Base-by-base conservation (phyloP, 352 stramenopile genomes). In the Ophiocytium majus region DNA sequence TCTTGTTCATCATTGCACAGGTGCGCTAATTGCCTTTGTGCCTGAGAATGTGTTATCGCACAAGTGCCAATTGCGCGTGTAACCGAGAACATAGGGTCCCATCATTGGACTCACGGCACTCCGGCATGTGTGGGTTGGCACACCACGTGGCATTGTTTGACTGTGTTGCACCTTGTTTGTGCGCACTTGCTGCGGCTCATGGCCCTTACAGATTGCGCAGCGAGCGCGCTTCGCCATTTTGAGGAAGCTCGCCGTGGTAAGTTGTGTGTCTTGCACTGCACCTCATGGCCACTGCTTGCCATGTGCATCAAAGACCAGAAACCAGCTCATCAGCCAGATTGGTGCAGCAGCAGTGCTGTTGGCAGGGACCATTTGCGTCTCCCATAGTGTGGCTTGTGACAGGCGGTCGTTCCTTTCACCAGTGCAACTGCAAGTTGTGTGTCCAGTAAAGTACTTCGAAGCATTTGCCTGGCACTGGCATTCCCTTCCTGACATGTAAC, bases 191-290 rank as follows among this genome's bases (percentile, higher is more conserved):
- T 31, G 33, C 28, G 31, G 10, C 10, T 81, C 9, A 28, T 23
- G 78, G 35, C 32, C 36, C 43, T 0, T 76, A 76, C 32, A 87
- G 83, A 63, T 87, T 50, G 83, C 71, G 19, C 83, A 87, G 36
- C 79, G 83, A 31, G 83, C 83, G 1, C 63, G 79, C 34, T 87
- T 81, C 57, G 35, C 76, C 19, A 87, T 87, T 17, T 71, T 87
- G 36, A 81, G 36, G n/a, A 75, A 85, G 63, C 78, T 83, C 0
- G 63, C 80, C 9, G 76, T 83, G 35, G 79, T 83, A 19, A 81
- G 64, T 76, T 23, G 19, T 23, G 17, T 66, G 28, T 28, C 19
- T 19, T 23, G 28, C 17, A 66, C 28, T 19, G 17, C 57, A 66
- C 28, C 57, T 19, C 17, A 23, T 23, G 28, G 19, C 28, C 19